Evolutionary conservation across 768 basidiomycete species (phyloP).

Genomic region (Tricholoma hemisulphureum): DNA sequence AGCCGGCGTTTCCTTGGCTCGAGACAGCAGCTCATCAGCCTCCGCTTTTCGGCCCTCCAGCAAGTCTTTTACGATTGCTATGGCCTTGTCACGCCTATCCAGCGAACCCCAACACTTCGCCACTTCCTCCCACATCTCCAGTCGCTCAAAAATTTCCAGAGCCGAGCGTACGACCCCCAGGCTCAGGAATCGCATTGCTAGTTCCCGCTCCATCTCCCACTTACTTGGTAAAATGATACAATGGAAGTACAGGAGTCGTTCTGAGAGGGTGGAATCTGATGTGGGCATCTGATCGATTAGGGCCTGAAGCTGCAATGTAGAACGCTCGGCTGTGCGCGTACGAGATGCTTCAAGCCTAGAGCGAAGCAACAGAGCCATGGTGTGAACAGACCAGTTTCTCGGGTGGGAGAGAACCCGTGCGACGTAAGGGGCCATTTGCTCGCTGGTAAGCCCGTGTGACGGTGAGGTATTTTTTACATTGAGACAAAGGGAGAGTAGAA

Average conservation of each 20-base stretch:
- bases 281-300: slow-evolving; percentile 97
- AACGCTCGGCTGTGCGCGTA: slow-evolving; percentile 90
- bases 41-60: slow-evolving; percentile 84
- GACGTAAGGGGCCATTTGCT: slow-evolving; percentile 93
- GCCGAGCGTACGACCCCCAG: slow-evolving; percentile 90
- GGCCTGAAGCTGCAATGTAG: slow-evolving; percentile 90
- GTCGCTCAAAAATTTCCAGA: slow-evolving; percentile 86
- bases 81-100: slow-evolving; percentile 76
- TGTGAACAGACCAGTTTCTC: slow-evolving; percentile 93
- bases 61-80: slow-evolving; percentile 80
- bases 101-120: slow-evolving; percentile 83
- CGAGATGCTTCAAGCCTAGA: slow-evolving; percentile 87
- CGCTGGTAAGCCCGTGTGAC: slow-evolving; percentile 82
- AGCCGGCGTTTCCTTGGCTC: slow-evolving; percentile 52
- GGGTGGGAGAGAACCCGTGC: slow-evolving; percentile 86
- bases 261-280: slow-evolving; percentile 67
- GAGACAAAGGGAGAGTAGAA: slow-evolving; percentile 87
- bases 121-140: slow-evolving; percentile 99
- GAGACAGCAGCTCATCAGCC: slow-evolving; percentile 64
- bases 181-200: slow-evolving; percentile 78
- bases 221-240: slow-evolving; percentile 79
- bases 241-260: slow-evolving; percentile 80
- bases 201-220: slow-evolving; percentile 93
- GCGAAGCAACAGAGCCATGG: slow-evolving; percentile 92
- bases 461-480: slow-evolving; percentile 90